Conservation (phyloP, 2,329 filamentous ascomycete genomes). For the Diaporthe amygdali region DNA sequence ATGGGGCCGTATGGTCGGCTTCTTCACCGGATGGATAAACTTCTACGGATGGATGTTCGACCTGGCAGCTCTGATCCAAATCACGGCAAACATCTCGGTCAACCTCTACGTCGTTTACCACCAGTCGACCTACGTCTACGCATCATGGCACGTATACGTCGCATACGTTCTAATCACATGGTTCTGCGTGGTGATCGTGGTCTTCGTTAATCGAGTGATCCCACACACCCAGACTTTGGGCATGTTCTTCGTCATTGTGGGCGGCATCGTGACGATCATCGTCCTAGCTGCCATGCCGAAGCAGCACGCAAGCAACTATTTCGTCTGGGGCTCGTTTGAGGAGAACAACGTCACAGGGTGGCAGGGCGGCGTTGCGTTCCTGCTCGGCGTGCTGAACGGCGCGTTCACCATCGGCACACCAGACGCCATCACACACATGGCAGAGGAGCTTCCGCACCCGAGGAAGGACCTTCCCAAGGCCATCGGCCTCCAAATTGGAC, state of each 20-base stretch:
- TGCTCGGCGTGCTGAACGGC: slow-evolving; percentile 69
- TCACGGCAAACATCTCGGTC: slow-evolving; percentile 64
- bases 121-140: slow-evolving; percentile 50
- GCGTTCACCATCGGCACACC: slow-evolving; percentile 71
- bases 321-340: slow-evolving; percentile 57
- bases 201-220: slow-evolving; percentile 62
- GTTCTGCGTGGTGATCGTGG: slow-evolving; percentile 54
- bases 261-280: slow-evolving; percentile 58
- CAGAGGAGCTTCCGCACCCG: slow-evolving; percentile 61
- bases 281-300: slow-evolving; percentile 59
- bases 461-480: slow-evolving; percentile 54
- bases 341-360: slow-evolving; percentile 57
- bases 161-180: slow-evolving; percentile 62
- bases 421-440: slow-evolving; percentile 66
- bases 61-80: slow-evolving; percentile 62
- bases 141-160: slow-evolving; percentile 65
- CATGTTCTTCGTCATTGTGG: slow-evolving; percentile 59
- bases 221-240: slow-evolving; percentile 58
- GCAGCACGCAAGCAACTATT: slow-evolving; percentile 52
- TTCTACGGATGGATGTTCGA: slow-evolving; percentile 68
- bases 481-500: slow-evolving; percentile 53
- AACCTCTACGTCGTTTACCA: slow-evolving; percentile 67
- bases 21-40: slow-evolving; percentile 55
- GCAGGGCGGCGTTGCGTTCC: slow-evolving; percentile 66
- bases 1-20: slow-evolving; percentile 57